A percentile compares a stretch with the other conserved stretches of the same genome.
phyloP scores from a whole-genome alignment of 23 red algal genomes.

The Gracilaria caudata region DNA sequence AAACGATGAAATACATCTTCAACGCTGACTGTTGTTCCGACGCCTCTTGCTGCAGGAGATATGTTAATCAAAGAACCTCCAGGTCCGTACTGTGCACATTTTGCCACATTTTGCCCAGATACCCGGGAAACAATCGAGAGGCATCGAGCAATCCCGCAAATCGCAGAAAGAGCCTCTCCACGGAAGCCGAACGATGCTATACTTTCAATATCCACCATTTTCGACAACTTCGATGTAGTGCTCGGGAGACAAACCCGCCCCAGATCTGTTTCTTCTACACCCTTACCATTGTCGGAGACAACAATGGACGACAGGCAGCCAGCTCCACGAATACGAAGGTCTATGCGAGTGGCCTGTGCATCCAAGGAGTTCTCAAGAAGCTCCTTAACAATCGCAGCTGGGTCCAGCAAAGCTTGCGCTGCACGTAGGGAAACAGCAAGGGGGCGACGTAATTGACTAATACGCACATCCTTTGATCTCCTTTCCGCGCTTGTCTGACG shows the following conservation, averaged over 20 bases:
- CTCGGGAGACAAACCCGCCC: constrained; percentile 43
- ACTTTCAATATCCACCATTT: constrained; percentile 44
- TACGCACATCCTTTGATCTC: neutral
- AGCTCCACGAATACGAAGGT: constrained; percentile 63
- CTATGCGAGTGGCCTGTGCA: constrained; percentile 75
- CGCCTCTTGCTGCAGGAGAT: constrained; percentile 45
- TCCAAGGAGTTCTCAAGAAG: constrained; percentile 96
- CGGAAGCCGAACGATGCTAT: constrained; percentile 90
- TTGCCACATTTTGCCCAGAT: constrained; percentile 11
- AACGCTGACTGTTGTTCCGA: constrained; percentile 81
- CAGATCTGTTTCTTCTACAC: constrained; percentile 63
- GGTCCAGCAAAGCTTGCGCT: constrained; percentile 75
- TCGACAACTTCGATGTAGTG: constrained; percentile 84
- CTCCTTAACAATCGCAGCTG: constrained; percentile 84
- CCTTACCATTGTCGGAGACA: constrained; percentile 88
- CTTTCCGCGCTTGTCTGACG: neutral
- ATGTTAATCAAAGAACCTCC: constrained; percentile 29
- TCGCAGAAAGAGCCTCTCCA: constrained; percentile 87
- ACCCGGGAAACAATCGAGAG: constrained; percentile 67
- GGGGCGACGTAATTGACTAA: neutral
- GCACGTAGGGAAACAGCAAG: constrained; percentile 36
- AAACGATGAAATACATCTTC: constrained; percentile 72
- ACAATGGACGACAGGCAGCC: constrained; percentile 73
- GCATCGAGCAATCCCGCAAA: constrained; percentile 52
- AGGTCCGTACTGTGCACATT: constrained; percentile 47